A percentile compares a stretch with the other conserved stretches of the same genome.
Conservation (phyloP, 306 rosid species). For the Pyrus betulifolia region DNA sequence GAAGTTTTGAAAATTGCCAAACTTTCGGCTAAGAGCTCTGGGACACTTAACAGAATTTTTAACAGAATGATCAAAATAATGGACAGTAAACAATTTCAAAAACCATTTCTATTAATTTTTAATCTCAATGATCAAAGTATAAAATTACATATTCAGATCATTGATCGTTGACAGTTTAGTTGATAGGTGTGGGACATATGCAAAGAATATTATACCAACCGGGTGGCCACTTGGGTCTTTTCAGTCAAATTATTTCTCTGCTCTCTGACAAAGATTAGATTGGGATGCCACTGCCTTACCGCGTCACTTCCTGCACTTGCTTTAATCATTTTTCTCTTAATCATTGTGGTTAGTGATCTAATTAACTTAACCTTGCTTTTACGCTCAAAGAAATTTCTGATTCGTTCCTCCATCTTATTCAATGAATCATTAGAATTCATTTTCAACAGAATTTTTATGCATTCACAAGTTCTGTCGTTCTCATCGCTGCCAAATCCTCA, state of each 20-base stretch:
- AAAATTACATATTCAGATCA: not conserved
- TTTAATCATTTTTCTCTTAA: constrained; percentile 10
- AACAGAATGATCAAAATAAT: no score
- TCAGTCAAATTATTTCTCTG: constrained; percentile 28
- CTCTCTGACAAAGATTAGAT: constrained; percentile 9
- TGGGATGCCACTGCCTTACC: constrained; percentile 6
- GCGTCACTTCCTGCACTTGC: not conserved
- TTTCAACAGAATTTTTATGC: no score
- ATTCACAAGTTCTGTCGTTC: no score
- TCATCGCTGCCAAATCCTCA: not conserved
- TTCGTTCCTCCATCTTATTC: no score
- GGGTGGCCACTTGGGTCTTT: constrained; percentile 11
- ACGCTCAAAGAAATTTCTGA: not conserved
- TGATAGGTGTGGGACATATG: constrained; percentile 9
- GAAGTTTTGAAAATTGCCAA: no score
- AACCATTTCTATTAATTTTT: no score
- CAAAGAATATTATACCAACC: constrained; percentile 10
- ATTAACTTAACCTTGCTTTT: not conserved
- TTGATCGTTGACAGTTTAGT: not conserved
- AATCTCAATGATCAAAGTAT: not conserved
- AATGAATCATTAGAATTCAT: no score
- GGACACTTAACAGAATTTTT: no score
- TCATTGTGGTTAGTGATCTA: not conserved
- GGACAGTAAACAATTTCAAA: no score
- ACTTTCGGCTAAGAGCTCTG: no score